Percentiles rank a stretch among this genome's conserved stretches.
Conservation (phyloP, 1,284 basidiomycete genomes). For the Malassezia japonica region DNA sequence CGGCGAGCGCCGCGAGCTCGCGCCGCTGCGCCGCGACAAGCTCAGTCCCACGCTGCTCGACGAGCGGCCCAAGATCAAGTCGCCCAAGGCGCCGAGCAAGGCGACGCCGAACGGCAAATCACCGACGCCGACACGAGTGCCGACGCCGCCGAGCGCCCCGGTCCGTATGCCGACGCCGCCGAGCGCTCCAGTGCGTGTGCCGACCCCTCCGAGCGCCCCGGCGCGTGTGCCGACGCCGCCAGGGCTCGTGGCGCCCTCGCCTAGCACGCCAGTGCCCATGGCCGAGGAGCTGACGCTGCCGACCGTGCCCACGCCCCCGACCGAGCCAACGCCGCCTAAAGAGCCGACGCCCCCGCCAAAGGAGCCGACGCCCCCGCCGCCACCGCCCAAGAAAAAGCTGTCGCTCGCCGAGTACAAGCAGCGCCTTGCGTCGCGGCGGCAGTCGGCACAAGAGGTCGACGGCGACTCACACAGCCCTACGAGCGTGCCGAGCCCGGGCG, state of each 20-base stretch:
- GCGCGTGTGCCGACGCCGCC: neutral
- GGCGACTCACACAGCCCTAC: too few relatives aligned
- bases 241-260: neutral
- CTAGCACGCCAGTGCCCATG: neutral
- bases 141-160: neutral
- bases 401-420: slow-evolving; percentile 46
- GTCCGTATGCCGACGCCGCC: neutral
- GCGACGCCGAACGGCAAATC: neutral
- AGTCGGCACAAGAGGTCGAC: slow-evolving; percentile 12
- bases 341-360: too few relatives aligned
- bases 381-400: slow-evolving; percentile 34
- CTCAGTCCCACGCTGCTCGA: too few relatives aligned
- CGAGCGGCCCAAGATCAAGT: too few relatives aligned
- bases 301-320: too few relatives aligned
- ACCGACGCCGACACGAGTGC: neutral
- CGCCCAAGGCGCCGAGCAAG: neutral
- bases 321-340: too few relatives aligned
- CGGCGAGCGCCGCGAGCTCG: too few relatives aligned
- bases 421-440: slow-evolving; percentile 35
- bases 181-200: neutral
- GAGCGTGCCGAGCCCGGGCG: too few relatives aligned
- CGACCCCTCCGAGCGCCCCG: neutral
- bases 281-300: too few relatives aligned
- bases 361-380: slow-evolving; percentile 15
- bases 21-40: too few relatives aligned